phyloP scores from a whole-genome alignment of 208 protist genomes.

The Trichomonas gallinae region DNA sequence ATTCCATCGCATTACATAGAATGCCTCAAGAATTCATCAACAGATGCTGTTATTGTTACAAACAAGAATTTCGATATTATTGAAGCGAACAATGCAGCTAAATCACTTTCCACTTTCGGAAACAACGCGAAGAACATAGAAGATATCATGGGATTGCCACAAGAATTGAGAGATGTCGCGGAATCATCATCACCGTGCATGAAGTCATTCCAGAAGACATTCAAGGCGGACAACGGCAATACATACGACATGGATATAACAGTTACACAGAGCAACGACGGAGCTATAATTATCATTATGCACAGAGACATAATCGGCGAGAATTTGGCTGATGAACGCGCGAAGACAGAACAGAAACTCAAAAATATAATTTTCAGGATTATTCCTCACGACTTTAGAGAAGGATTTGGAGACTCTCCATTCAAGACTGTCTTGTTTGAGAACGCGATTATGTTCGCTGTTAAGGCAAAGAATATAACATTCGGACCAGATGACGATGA shows the following conservation, averaged over 20 bases:
- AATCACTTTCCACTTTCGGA: not conserved
- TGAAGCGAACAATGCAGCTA: not conserved
- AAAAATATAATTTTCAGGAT: not conserved
- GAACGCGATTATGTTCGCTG: not conserved
- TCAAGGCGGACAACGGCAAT: not conserved
- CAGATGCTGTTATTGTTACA: not conserved
- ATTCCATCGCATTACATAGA: not conserved
- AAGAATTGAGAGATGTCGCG: not conserved
- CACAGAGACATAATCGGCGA: not conserved
- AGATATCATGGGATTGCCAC: not conserved
- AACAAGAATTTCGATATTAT: not conserved
- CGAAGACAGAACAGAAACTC: not conserved
- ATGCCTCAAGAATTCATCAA: not conserved
- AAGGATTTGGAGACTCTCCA: not conserved
- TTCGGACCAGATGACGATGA: not conserved
- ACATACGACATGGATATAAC: not conserved
- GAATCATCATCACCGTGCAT: not conserved
- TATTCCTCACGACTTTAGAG: not conserved
- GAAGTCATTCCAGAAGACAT: not conserved
- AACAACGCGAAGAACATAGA: not conserved
- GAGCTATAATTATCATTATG: not conserved
- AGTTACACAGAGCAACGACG: not conserved
- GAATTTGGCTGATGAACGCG: not conserved
- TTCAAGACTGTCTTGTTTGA: not conserved
- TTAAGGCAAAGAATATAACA: not conserved